These are phyloP conservation scores for Suillus ampliporus DNA, from an alignment of 768 basidiomycete species.

Conservation along the genomic window DNA sequence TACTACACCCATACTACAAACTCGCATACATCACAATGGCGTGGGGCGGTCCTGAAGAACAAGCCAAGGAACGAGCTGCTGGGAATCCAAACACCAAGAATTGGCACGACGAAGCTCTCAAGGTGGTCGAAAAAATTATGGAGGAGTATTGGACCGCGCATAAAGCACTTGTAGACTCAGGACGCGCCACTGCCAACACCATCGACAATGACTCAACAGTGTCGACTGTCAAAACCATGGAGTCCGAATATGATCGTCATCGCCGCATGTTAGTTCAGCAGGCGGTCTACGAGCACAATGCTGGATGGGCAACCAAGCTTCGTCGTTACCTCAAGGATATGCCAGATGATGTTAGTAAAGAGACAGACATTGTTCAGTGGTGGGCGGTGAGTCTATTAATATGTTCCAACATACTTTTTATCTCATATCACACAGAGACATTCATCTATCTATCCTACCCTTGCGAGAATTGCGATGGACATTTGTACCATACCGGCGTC, in stretches of 20 bases:
- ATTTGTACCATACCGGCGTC: not conserved
- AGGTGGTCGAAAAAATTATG: constrained; percentile 5
- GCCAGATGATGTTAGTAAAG: not conserved
- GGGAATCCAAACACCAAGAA: constrained; percentile 12
- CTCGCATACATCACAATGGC: too few relatives aligned
- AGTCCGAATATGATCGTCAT: constrained; percentile 5
- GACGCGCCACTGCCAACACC: too few relatives aligned
- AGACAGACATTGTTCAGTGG: constrained; percentile 9
- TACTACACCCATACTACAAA: not conserved
- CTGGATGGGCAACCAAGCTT: constrained; percentile 16
- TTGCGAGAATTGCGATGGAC: not conserved
- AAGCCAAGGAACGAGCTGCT: not conserved
- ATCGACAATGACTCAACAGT: too few relatives aligned
- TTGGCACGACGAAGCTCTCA: constrained; percentile 12
- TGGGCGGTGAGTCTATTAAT: not conserved
- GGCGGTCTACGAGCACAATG: not conserved
- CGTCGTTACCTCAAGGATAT: constrained; percentile 5
- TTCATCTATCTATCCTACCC: not conserved
- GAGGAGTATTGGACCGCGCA: not conserved
- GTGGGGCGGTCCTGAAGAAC: too few relatives aligned
- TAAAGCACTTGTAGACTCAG: too few relatives aligned
- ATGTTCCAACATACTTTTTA: not conserved
- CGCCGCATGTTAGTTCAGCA: not conserved
- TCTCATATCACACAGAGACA: not conserved
- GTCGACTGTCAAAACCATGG: too few relatives aligned